Conservation (phyloP, 306 rosid species). For the Mimosa bimucronata region DNA sequence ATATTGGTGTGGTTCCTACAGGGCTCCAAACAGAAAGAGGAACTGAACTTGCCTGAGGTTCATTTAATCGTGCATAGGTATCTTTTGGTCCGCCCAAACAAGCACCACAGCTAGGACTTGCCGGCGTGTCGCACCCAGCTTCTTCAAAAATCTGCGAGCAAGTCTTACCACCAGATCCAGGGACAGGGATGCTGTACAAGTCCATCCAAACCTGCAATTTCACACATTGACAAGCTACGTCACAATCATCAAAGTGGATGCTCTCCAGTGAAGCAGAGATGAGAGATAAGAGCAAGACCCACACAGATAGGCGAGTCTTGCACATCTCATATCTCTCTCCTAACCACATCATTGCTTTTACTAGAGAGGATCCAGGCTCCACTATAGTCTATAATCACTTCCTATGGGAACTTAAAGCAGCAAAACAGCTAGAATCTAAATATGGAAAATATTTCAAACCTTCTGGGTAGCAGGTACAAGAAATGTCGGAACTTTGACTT, state of each 20-base stretch:
- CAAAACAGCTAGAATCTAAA: background rate
- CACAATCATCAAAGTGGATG: background rate
- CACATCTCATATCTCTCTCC: background rate
- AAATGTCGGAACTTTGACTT: constrained; percentile 95
- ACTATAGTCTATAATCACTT: constrained; percentile 27
- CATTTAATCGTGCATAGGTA: constrained; percentile 90
- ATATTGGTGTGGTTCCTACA: background rate
- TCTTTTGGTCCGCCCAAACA: constrained; percentile 98
- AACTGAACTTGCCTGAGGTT: constrained; percentile 72
- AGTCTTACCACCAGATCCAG: constrained; percentile 95
- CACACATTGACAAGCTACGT: constrained; percentile 12
- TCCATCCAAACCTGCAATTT: constrained; percentile 91
- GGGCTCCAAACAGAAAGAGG: constrained; percentile 16
- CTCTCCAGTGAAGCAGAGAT: background rate
- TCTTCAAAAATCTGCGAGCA: constrained; percentile 99
- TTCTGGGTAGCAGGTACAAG: constrained; percentile 99
- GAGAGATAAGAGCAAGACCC: background rate
- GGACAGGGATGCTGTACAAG: constrained; percentile 71
- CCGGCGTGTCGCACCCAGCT: constrained; percentile 99
- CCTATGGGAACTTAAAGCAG: background rate
- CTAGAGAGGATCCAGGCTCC: background rate
- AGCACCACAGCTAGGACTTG: constrained; percentile 96
- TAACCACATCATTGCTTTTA: background rate
- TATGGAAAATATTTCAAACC: constrained; percentile 51
- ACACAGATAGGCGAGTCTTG: background rate